phyloP scores from a whole-genome alignment of 176 grass and related monocot genomes.

The Pontederia paniculata region DNA sequence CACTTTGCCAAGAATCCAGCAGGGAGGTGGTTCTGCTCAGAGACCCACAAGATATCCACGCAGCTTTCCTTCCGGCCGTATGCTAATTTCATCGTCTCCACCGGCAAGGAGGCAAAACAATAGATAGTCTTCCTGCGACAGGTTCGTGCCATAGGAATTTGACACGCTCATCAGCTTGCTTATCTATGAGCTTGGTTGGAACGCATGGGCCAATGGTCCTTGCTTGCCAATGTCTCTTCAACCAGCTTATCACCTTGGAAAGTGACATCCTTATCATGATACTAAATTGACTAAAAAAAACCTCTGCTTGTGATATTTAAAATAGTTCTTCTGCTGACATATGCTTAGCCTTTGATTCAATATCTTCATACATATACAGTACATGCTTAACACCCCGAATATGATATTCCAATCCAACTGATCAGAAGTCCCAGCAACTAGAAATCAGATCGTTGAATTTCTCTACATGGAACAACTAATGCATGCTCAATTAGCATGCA shows the following conservation, averaged over 20 bases:
- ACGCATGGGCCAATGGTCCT: conserved; percentile 24
- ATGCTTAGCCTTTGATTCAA: too few relatives aligned
- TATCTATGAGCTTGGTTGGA: not conserved
- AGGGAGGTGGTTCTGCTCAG: not conserved
- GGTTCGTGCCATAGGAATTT: conserved; percentile 35
- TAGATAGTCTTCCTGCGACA: conserved; percentile 46
- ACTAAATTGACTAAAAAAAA: too few relatives aligned
- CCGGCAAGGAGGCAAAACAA: conserved; percentile 31
- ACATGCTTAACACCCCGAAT: too few relatives aligned
- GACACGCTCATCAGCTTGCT: not conserved
- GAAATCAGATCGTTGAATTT: too few relatives aligned
- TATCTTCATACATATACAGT: too few relatives aligned
- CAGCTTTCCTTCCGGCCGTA: conserved; percentile 26
- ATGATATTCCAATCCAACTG: too few relatives aligned
- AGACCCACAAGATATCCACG: conserved; percentile 38
- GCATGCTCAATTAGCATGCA: too few relatives aligned
- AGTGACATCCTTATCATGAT: too few relatives aligned
- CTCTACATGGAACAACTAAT: too few relatives aligned
- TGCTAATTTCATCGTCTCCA: conserved; percentile 26
- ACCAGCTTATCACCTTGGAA: conserved; percentile 7
- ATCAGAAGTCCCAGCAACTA: too few relatives aligned
- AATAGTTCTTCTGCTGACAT: too few relatives aligned
- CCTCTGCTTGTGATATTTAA: too few relatives aligned
- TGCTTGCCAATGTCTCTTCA: conserved; percentile 14
- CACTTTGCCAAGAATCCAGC: not conserved